Percentiles rank a stretch among this genome's conserved stretches.
Evolutionary conservation across 345 rosid species (phyloP).

Genomic region (Odontarrhena argentea): DNA sequence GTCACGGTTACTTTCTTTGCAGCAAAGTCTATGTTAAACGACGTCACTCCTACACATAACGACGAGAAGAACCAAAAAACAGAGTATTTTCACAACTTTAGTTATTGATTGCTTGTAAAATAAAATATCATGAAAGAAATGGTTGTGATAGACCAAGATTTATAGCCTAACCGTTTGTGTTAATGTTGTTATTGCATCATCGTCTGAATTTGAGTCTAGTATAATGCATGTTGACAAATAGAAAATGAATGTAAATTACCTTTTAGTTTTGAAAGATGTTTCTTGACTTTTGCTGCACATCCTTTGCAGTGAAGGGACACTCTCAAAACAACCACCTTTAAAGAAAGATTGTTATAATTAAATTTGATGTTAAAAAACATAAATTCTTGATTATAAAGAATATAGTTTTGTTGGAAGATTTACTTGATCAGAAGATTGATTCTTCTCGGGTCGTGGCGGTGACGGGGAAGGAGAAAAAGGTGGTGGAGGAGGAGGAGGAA

Average conservation of each 20-base stretch:
- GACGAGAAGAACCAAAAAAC: constrained; percentile 7
- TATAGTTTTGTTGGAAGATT: not conserved
- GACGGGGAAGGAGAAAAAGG: constrained; percentile 49
- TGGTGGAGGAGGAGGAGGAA: constrained; percentile 54
- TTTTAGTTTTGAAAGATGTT: constrained; percentile 88
- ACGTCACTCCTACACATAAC: constrained; percentile 70
- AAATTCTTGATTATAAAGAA: not conserved
- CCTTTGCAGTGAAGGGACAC: constrained; percentile 96
- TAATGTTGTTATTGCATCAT: no score
- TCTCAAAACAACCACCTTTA: constrained; percentile 84
- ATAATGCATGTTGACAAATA: no score
- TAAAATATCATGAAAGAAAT: not conserved
- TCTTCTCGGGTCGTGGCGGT: constrained; percentile 39
- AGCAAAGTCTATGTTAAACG: constrained; percentile 78
- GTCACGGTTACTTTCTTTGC: constrained; percentile 89
- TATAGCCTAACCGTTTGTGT: no score
- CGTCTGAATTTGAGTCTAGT: no score
- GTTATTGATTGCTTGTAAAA: not conserved
- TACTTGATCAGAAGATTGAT: constrained; percentile 38
- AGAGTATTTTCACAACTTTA: constrained; percentile 5
- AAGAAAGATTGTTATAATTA: not conserved
- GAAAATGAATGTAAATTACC: constrained; percentile 43
- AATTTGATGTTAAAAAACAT: not conserved
- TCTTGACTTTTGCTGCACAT: constrained; percentile 85
- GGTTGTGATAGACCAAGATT: no score